Conservation (phyloP, 805 yeast genomes). For the Saccharomyces paradoxus region DNA sequence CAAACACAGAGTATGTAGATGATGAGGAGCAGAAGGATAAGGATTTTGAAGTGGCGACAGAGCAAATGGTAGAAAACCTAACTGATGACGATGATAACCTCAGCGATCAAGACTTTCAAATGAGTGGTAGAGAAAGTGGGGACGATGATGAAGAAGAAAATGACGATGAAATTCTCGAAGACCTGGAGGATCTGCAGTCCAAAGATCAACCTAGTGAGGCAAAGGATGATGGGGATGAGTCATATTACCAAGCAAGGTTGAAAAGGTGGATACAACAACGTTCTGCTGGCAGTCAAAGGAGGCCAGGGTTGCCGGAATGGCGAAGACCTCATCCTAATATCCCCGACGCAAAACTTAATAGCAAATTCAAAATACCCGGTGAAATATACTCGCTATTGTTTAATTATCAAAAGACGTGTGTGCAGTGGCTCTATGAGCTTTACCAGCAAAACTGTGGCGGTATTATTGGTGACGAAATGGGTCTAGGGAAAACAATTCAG, state of each 20-base stretch:
- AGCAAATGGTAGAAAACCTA: constrained; percentile 18
- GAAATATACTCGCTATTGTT: constrained; percentile 81
- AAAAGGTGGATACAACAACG: constrained; percentile 52
- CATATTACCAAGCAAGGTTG: constrained; percentile 51
- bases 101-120: constrained; percentile 3
- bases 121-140: constrained; percentile 12
- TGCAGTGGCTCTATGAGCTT: constrained; percentile 96
- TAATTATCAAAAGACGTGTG: constrained; percentile 92
- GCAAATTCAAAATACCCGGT: constrained; percentile 72
- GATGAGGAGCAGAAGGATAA: not conserved
- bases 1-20: constrained; percentile 7
- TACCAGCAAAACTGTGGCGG: constrained; percentile 87
- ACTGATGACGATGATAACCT: constrained; percentile 9
- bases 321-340: constrained; percentile 64
- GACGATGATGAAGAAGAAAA: constrained; percentile 9
- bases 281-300: constrained; percentile 30
- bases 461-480: constrained; percentile 97
- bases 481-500: constrained; percentile 91
- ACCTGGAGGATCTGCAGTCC: constrained; percentile 10
- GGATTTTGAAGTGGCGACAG: constrained; percentile 12
- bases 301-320: constrained; percentile 47
- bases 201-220: constrained; percentile 23
- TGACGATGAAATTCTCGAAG: constrained; percentile 16
- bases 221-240: constrained; percentile 76
- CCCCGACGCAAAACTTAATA: constrained; percentile 68